Evolutionary conservation across 805 yeast species (phyloP).

Genomic region (Lachancea lanzarotensis): DNA sequence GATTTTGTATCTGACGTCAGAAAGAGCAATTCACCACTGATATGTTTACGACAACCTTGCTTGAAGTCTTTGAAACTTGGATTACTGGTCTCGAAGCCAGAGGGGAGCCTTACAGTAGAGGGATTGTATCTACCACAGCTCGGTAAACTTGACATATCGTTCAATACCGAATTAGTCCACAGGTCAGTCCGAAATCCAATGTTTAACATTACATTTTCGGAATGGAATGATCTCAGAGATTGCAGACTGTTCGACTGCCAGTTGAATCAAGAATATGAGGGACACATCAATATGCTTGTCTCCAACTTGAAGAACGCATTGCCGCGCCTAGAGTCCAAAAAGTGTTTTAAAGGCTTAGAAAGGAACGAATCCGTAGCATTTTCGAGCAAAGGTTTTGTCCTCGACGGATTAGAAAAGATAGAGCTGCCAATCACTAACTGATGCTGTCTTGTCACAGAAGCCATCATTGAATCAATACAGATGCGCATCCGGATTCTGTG

Average conservation of each 20-base stretch:
- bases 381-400: neutral
- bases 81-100: constrained; percentile 10
- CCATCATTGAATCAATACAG: too few relatives aligned
- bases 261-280: neutral
- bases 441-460: neutral
- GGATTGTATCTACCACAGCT: constrained; percentile 22
- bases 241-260: constrained; percentile 4
- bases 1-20: constrained; percentile 3
- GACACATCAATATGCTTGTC: neutral
- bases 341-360: neutral
- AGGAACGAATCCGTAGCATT: neutral
- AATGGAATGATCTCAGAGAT: constrained; percentile 21
- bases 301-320: neutral
- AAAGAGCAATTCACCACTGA: constrained; percentile 12
- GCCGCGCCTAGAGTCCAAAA: neutral
- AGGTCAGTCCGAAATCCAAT: constrained; percentile 11
- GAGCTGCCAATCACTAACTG: neutral
- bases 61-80: constrained; percentile 17
- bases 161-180: constrained; percentile 4
- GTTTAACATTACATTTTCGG: constrained; percentile 18
- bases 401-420: neutral
- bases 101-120: constrained; percentile 14
- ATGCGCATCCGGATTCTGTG: too few relatives aligned
- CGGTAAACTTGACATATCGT: constrained; percentile 7
- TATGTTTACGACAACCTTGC: constrained; percentile 18